These are phyloP conservation scores for Cordyceps tenuipes DNA, from an alignment of 2,329 filamentous ascomycete species.

Conservation along the genomic window DNA sequence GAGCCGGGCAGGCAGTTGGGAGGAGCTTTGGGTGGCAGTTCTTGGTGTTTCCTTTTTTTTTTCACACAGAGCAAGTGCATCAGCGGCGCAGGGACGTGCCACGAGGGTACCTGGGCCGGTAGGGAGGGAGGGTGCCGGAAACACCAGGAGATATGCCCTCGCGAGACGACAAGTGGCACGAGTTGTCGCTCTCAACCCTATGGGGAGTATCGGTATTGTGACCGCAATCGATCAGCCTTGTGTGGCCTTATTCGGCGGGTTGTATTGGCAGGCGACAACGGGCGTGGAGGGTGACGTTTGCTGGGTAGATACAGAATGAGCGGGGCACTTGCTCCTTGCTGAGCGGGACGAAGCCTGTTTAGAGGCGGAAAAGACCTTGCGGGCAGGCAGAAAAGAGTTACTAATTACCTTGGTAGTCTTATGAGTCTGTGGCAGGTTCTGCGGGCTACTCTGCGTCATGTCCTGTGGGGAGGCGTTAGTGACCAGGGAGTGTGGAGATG, in stretches of 20 bases:
- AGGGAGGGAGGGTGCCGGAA: background rate
- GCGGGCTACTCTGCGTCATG: no score
- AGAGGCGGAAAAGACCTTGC: background rate
- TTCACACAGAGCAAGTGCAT: slow-evolving; percentile 1
- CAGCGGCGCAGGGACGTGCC: background rate
- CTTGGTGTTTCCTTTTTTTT: background rate
- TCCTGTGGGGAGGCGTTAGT: no score
- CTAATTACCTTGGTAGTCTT: no score
- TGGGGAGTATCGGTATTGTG: background rate
- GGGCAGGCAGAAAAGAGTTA: no score
- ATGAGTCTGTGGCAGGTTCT: no score
- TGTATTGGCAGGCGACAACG: background rate
- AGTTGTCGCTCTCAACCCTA: background rate
- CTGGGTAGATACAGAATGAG: background rate
- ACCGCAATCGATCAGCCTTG: background rate
- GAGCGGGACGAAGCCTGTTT: background rate
- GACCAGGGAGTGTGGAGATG: no score
- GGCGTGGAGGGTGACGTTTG: background rate
- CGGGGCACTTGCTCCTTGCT: background rate
- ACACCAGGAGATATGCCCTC: background rate
- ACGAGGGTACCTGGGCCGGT: background rate
- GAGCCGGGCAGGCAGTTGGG: background rate
- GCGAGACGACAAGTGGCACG: background rate
- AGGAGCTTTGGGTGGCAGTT: background rate
- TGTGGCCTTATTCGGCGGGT: background rate